Base-by-base conservation (phyloP, 192 early-diverging fungal genomes). In the Globomyces pollinis-pini region DNA sequence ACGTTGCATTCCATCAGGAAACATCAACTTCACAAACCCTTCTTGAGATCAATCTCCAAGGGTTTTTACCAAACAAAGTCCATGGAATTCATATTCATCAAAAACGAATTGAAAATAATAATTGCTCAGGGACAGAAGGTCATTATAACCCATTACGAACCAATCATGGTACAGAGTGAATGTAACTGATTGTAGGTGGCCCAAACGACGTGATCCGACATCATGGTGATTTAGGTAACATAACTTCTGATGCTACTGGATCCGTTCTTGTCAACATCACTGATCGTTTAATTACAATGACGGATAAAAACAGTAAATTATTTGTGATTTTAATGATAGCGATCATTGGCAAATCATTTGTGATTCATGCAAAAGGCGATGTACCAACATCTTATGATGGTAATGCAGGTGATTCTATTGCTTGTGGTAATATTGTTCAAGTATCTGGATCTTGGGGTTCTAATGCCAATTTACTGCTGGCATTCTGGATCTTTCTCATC, bases 171-270 rank as follows among this genome's bases (percentile, higher is more conserved):
- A n/a, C n/a, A n/a, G n/a, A n/a, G n/a, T n/a, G n/a, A n/a, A n/a
- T n/a, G n/a, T n/a, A n/a, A n/a, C n/a, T n/a, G n/a, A n/a, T n/a
- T n/a, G n/a, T n/a, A n/a, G n/a, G n/a, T n/a, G 89, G 81, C 38
- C 88, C 87, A 34, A 52, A 59, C 1, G 84, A 72, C 59, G 70
- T 69, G 43, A 53, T 72, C 29, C 86, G 88, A 47, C 91, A 93
- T 73, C 78, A 81, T 23, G 91, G 91, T 60, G 91, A 93, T 73
- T 80, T 93, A 50, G 91, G 91, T 63, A 93, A 93, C 71, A 64
- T 93, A 45, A 59, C 36, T n/a, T 83, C 78, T 16, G 61, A 67
- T 15, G 62, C 50, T 8, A 42, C 73, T 29, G 84, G 88, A 38
- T 62, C 62, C 41, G 84, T 73, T 47, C 3, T 21, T 64, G 16